phyloP scores from a whole-genome alignment of 1,284 basidiomycete species.

The Lentinula novae-zelandiae region DNA sequence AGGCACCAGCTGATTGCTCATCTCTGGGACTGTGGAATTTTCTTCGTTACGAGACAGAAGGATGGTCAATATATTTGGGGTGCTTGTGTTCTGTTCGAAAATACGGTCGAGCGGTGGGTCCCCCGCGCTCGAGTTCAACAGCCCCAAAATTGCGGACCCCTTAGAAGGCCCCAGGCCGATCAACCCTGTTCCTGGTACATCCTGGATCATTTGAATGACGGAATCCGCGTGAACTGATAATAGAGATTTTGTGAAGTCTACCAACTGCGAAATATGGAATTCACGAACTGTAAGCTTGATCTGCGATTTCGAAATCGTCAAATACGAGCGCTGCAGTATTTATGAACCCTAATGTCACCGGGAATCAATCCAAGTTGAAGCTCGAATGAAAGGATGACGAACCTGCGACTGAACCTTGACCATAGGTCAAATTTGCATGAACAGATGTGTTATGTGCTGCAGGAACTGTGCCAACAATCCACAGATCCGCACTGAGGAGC shows the following conservation, averaged over 20 bases:
- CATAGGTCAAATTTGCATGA: not conserved
- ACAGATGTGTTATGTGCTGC: not conserved
- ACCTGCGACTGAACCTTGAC: not conserved
- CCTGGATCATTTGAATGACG: not conserved
- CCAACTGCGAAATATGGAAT: too few species aligned
- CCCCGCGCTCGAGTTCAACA: not conserved
- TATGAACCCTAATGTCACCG: not conserved
- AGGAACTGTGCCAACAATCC: not conserved
- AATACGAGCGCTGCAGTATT: not conserved
- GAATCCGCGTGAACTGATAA: not conserved
- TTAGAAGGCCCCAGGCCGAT: not conserved
- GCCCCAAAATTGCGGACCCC: not conserved
- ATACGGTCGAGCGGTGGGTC: slow-evolving; percentile 4
- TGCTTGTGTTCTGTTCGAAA: slow-evolving; percentile 2
- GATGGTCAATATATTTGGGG: slow-evolving; percentile 4
- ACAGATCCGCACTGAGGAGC: not conserved
- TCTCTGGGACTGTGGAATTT: not conserved
- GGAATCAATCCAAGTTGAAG: not conserved
- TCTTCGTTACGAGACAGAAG: not conserved
- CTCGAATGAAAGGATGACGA: not conserved
- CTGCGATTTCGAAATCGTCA: not conserved
- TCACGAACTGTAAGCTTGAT: slow-evolving; percentile 6
- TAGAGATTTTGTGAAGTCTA: not conserved
- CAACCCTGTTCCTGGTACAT: not conserved
- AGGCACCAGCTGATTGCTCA: not conserved